These are phyloP conservation scores for Saitozyma sp. DNA, from an alignment of 768 basidiomycete species.

Conservation along the genomic window DNA sequence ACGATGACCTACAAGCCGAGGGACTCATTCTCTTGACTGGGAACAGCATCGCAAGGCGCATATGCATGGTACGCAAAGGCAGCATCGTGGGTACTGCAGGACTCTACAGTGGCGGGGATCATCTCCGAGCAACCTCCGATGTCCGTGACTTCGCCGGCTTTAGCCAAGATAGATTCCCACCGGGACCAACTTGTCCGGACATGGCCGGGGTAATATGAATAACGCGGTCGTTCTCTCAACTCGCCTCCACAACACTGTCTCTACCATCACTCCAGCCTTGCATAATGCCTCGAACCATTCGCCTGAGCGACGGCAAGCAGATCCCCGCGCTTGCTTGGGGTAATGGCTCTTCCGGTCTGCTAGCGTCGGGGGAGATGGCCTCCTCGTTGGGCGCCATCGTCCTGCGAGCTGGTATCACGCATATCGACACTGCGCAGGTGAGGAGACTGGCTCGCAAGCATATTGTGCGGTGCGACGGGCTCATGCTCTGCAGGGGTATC, in stretches of 20 bases:
- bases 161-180: no score
- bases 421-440: slow-evolving; percentile 48
- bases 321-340: slow-evolving; percentile 51
- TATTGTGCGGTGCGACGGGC: no score
- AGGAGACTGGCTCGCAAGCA: not conserved
- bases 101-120: no score
- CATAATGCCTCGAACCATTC: slow-evolving; percentile 14
- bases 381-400: slow-evolving; percentile 22
- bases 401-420: slow-evolving; percentile 36
- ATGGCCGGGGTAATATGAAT: not conserved
- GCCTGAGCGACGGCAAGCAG: slow-evolving; percentile 10
- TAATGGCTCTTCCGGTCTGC: slow-evolving; percentile 28
- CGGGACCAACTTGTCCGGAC: not conserved
- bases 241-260: not conserved
- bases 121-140: no score
- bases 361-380: slow-evolving; percentile 26
- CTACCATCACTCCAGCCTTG: not conserved
- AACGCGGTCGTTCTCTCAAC: no score
- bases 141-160: no score
- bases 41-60: no score
- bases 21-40: no score
- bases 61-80: no score
- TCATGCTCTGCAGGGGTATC: slow-evolving; percentile 12
- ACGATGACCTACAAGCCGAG: no score
- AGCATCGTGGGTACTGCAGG: no score